Evolutionary conservation across 257 asterid species (phyloP).

Genomic region (Nicotiana otophora): DNA sequence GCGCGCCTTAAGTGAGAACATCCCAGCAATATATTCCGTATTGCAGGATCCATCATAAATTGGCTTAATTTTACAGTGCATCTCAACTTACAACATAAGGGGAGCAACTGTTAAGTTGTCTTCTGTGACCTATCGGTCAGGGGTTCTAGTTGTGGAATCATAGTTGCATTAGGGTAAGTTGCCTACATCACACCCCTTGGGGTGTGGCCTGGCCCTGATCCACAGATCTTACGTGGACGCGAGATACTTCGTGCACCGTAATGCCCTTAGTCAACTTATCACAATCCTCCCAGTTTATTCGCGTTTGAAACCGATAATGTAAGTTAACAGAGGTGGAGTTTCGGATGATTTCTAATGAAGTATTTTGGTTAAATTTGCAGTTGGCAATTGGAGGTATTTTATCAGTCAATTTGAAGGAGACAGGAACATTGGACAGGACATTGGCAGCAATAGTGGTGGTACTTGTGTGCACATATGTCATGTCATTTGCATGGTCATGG

Average conservation of each 20-base stretch:
- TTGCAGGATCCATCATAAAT: not conserved
- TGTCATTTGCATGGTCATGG: slow-evolving; percentile 88
- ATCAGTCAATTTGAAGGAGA: slow-evolving; percentile 18
- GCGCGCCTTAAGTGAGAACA: not conserved
- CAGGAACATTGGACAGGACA: slow-evolving; percentile 35
- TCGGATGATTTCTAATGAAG: too few species aligned
- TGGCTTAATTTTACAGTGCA: not conserved
- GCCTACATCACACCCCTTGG: too few species aligned
- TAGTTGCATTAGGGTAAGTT: too few species aligned
- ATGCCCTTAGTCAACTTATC: too few species aligned
- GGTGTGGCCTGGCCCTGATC: too few species aligned
- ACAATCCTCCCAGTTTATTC: too few species aligned
- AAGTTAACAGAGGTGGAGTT: too few species aligned
- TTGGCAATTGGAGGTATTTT: slow-evolving; percentile 47
- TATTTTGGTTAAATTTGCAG: slow-evolving; percentile 17
- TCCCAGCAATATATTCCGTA: not conserved
- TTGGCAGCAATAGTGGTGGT: slow-evolving; percentile 41
- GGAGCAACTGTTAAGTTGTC: too few species aligned
- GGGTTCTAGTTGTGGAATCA: too few species aligned
- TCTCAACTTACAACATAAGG: not conserved
- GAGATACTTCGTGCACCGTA: too few species aligned
- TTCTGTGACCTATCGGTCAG: too few species aligned
- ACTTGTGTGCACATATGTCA: slow-evolving; percentile 53
- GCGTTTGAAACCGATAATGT: too few species aligned
- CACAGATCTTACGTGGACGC: rapidly evolving